Base-by-base conservation (phyloP, 2,329 filamentous ascomycete species). In the Beauveria asiatica region DNA sequence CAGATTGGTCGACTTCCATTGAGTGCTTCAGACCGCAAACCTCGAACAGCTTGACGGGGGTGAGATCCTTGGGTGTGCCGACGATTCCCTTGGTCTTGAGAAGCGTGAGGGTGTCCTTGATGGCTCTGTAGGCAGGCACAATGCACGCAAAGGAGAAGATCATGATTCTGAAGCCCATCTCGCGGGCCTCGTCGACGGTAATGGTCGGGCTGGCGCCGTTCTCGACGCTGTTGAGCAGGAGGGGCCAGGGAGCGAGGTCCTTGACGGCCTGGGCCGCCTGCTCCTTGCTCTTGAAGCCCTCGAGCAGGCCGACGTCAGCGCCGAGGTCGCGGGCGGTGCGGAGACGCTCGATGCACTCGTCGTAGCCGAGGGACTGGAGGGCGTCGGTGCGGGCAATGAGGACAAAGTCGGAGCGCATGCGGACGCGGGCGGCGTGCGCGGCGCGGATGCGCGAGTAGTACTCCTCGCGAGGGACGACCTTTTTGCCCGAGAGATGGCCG, bases 331-430 rank as follows among this genome's bases (percentile, higher is more conserved):
- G 72, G 0, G 84, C 84, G 3, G 71, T 74, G 61, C 72, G 73
- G 27, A 87, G 70, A 1, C 83, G 73, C 6, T 67, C 67, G 19
- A 85, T 70, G 6, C 82, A 80, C 65, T 81, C 82, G 8, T 83
- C 81, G 64, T 83, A 87, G 0, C 83, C 84, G 8, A 78, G 73
- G 0, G 75, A 72, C 62, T 84, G 81, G 6, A 85, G 71, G 1
- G 84, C 82, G 65, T 87, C 85, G 0, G 84, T 87, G 10, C 85
- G 78, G 0, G 84, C 84, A 62, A 88, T 87, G 59, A 88, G 77
- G 17, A 88, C 78, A 54, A 88, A 84, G 64, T 87, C 84, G 17
- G 76, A 76, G 11, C 74, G 73, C 33, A 79, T 68, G 19, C 74
- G 71, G 16, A 77, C 70, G 5, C 83, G 74, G 1, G 83, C 81